A percentile compares a stretch with the other conserved stretches of the same genome.
These are phyloP conservation scores for Amphirosellinia nigrospora DNA, from an alignment of 495 filamentous ascomycete genomes.

Conservation along the genomic window DNA sequence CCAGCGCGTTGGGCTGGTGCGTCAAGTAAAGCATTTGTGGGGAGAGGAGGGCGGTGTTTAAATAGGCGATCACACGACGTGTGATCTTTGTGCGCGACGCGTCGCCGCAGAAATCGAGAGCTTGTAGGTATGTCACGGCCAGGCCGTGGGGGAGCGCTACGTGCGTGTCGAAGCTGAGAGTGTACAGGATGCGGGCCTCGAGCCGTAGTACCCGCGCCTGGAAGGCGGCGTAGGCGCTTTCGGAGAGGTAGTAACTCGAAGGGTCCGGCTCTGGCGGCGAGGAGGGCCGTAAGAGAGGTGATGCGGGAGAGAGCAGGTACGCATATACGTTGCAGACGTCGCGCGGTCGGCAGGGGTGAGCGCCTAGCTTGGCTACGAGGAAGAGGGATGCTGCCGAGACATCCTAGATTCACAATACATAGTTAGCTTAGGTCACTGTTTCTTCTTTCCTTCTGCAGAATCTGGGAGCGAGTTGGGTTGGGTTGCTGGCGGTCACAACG, in stretches of 20 bases:
- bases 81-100: constrained; percentile 55
- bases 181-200: constrained; percentile 76
- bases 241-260: constrained; percentile 73
- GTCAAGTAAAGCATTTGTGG: constrained; percentile 92
- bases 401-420: constrained; percentile 56
- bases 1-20: constrained; percentile 84
- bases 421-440: neutral
- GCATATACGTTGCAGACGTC: constrained; percentile 83
- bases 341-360: constrained; percentile 74
- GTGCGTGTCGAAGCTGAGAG: constrained; percentile 81
- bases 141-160: constrained; percentile 84
- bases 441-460: neutral
- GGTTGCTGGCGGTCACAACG: neutral
- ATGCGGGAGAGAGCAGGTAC: constrained; percentile 75
- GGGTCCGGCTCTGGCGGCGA: constrained; percentile 50
- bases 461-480: neutral
- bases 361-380: constrained; percentile 83
- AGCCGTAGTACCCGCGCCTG: constrained; percentile 67
- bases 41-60: constrained; percentile 82
- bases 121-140: constrained; percentile 91
- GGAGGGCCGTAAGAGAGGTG: constrained; percentile 59
- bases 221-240: constrained; percentile 68
- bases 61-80: constrained; percentile 69
- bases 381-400: constrained; percentile 82
- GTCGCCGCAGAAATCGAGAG: constrained; percentile 65